phyloP scores from a whole-genome alignment of 2,329 filamentous ascomycete species.

The Coniochaeta sp. region DNA sequence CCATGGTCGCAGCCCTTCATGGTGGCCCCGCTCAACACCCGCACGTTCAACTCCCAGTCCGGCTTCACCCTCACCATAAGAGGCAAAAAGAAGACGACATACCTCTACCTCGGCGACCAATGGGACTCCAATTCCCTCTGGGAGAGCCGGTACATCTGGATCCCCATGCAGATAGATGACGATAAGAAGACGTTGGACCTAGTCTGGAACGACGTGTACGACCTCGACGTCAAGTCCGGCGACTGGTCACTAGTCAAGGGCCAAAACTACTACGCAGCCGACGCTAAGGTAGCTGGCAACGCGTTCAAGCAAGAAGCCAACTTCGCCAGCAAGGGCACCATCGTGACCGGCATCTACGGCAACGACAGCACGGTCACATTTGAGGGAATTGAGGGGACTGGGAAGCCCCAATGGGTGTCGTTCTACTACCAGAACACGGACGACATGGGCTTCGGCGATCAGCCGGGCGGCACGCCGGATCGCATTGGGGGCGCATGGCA shows the following conservation, averaged over 20 bases:
- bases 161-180: constrained; percentile 45
- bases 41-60: constrained; percentile 45
- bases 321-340: constrained; percentile 37
- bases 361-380: constrained; percentile 48
- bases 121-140: constrained; percentile 49
- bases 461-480: constrained; percentile 47
- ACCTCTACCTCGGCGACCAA: constrained; percentile 43
- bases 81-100: constrained; percentile 38
- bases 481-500: constrained; percentile 54
- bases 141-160: constrained; percentile 51
- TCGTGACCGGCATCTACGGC: constrained; percentile 44
- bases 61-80: constrained; percentile 39
- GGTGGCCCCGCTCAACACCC: constrained; percentile 40
- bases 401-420: constrained; percentile 47
- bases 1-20: constrained; percentile 48
- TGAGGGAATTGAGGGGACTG: constrained; percentile 36
- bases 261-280: constrained; percentile 35
- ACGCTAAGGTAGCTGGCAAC: constrained; percentile 35
- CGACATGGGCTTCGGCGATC: constrained; percentile 52
- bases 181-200: constrained; percentile 39
- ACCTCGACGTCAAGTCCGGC: constrained; percentile 44
- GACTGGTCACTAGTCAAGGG: constrained; percentile 37
- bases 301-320: constrained; percentile 48
- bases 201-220: constrained; percentile 48
- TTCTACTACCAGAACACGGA: constrained; percentile 54